Evolutionary conservation across 805 yeast species (phyloP), one percentile per base, ranked within the genome.

Genomic region (Hanseniaspora pseudoguilliermondii): DNA sequence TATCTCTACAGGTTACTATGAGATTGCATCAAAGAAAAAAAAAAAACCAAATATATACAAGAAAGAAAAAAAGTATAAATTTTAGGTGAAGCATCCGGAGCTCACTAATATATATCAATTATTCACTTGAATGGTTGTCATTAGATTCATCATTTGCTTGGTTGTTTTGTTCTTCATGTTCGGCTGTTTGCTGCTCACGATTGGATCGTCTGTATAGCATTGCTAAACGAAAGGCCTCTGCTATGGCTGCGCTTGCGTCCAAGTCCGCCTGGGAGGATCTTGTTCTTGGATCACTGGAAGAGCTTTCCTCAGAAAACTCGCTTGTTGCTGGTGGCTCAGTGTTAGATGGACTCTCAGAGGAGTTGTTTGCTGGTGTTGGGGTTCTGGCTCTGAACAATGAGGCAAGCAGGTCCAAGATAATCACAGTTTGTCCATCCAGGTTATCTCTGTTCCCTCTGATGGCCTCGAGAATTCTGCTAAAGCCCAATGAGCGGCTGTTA

Each of bases 181-280:
- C 9, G 15, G 43, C 43, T 18, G 32, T 49, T 44, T 23, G 56
- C 20, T 16, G 55, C 55, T 10, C 50, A 41, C 11, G 29, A 3
- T 16, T 23, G 9, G 9, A n/a, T 5, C 25, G 18, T 43, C 38
- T 57, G 43, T 25, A 57, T 25, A 18, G 50, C 29, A 40, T 47
- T 48, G 55, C 54, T 48, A 34, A 49, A 43, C 35, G 47, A 40
- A 47, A 46, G 52, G 42, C 54, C 36, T 21, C 57, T 18, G 38
- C 54, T 25, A 27, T 50, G 42, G 29, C 42, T 47, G n/a, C 7
- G 9, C 47, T 25, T 8, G 27, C 41, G 10, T 49, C 47, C 21
- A 25, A 35, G 15, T 34, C 38, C n/a, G 29, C 49, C 9, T 21
- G 32, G 3, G 44, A 23, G 16, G 47, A 3, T 16, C 32, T 47